A percentile compares a stretch with the other conserved stretches of the same genome.
These are phyloP conservation scores for Candida nitratophila DNA, from an alignment of 805 yeast genomes.

Conservation along the genomic window DNA sequence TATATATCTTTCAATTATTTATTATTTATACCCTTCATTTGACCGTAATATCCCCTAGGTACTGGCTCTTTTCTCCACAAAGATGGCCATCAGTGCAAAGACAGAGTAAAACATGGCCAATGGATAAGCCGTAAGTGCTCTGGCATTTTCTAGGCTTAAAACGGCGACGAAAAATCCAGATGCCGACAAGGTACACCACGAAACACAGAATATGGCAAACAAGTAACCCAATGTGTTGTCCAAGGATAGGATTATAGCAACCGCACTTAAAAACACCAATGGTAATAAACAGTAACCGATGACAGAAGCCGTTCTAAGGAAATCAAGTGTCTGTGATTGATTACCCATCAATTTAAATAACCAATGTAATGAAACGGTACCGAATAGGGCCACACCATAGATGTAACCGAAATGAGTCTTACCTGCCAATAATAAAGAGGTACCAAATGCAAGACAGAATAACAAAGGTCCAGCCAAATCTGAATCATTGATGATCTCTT, in stretches of 20 bases:
- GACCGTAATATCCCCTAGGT: too few species aligned
- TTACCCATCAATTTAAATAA: constrained; percentile 84
- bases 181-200: constrained; percentile 91
- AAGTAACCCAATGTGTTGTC: constrained; percentile 72
- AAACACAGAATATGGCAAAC: constrained; percentile 57
- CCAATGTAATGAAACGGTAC: constrained; percentile 77
- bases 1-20: too few species aligned
- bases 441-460: constrained; percentile 82
- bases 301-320: constrained; percentile 77
- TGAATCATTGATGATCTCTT: constrained; percentile 77
- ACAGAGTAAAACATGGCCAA: constrained; percentile 85
- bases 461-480: constrained; percentile 94
- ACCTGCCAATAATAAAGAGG: constrained; percentile 76
- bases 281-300: constrained; percentile 93
- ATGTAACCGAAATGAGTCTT: constrained; percentile 95
- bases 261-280: constrained; percentile 66
- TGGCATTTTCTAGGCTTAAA: constrained; percentile 73
- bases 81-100: constrained; percentile 93
- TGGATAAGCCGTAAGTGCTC: constrained; percentile 91
- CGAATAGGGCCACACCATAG: constrained; percentile 92
- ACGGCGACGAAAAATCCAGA: constrained; percentile 89
- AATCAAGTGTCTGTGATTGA: constrained; percentile 37
- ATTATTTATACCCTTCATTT: too few species aligned
- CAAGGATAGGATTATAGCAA: constrained; percentile 59
- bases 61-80: constrained; percentile 29